Evolutionary conservation across 2,329 filamentous ascomycete species (phyloP).

Genomic region (Claviceps sp.): DNA sequence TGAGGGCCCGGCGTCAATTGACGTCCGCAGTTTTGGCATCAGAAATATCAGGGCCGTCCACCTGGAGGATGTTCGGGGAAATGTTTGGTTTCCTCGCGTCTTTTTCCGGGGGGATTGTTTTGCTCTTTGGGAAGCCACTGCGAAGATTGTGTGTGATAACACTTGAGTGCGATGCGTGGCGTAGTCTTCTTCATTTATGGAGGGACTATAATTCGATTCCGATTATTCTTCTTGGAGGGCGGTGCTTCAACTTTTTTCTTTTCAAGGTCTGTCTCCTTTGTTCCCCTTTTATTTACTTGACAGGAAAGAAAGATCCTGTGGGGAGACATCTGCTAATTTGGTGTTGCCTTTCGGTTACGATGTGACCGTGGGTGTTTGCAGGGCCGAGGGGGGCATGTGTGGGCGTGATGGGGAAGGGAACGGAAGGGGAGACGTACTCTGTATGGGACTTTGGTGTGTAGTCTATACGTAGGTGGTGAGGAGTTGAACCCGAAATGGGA

Average conservation of each 20-base stretch:
- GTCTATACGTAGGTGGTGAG: no score
- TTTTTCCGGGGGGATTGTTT: neutral
- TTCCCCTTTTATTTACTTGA: neutral
- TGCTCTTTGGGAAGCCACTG: slow-evolving; percentile 12
- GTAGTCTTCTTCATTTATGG: slow-evolving; percentile 4
- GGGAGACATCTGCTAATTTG: slow-evolving; percentile 4
- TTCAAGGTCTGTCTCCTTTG: slow-evolving; percentile 6
- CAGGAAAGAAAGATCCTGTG: neutral
- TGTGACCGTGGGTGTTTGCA: neutral
- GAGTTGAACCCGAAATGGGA: no score
- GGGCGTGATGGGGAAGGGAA: neutral
- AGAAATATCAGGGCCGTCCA: slow-evolving; percentile 11
- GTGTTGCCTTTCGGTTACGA: slow-evolving; percentile 1
- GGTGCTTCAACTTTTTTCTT: slow-evolving; percentile 11
- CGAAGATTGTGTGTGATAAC: slow-evolving; percentile 12
- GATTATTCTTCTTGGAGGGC: slow-evolving; percentile 13
- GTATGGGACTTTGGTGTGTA: neutral
- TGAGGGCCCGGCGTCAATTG: slow-evolving; percentile 12
- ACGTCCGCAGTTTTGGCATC: slow-evolving; percentile 12
- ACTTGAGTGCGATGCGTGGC: slow-evolving; percentile 15
- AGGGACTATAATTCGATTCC: slow-evolving; percentile 13
- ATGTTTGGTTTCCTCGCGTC: neutral
- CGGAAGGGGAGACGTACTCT: neutral
- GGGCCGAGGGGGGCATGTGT: neutral
- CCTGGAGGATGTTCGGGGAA: neutral